phyloP scores from a whole-genome alignment of 208 protist species.

The Leishmania gerbilli region DNA sequence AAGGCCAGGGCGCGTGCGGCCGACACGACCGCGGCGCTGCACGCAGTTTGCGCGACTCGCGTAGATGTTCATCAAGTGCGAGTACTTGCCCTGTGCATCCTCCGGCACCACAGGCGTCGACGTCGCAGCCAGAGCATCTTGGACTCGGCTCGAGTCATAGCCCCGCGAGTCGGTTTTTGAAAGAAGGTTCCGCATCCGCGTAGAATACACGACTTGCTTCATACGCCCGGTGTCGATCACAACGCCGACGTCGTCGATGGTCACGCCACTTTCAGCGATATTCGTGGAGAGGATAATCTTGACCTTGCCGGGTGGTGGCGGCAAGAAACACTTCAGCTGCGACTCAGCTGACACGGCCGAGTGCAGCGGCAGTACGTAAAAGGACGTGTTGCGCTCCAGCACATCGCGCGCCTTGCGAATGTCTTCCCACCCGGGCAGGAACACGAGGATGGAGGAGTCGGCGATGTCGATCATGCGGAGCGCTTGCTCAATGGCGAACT shows the following conservation, averaged over 20 bases:
- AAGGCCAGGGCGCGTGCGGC: constrained; percentile 92
- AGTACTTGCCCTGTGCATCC: constrained; percentile 17
- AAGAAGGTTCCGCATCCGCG: constrained; percentile 34
- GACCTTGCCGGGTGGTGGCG: constrained; percentile 81
- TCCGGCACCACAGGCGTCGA: background rate
- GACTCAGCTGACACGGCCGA: constrained; percentile 95
- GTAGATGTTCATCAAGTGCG: constrained; percentile 80
- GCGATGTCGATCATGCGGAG: constrained; percentile 70
- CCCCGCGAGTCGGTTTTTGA: constrained; percentile 38
- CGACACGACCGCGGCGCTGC: constrained; percentile 94
- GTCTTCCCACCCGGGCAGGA: constrained; percentile 94
- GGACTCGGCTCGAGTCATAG: constrained; percentile 28
- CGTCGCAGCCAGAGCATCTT: background rate
- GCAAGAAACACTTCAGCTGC: constrained; percentile 98
- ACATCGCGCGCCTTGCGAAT: constrained; percentile 78
- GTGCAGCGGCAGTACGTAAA: constrained; percentile 85
- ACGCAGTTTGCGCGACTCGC: constrained; percentile 90
- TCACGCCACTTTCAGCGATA: constrained; percentile 99
- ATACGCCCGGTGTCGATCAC: constrained; percentile 97
- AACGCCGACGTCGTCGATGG: constrained; percentile 98
- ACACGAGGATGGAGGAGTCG: constrained; percentile 86
- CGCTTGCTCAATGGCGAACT: constrained; percentile 86
- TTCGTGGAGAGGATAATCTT: constrained; percentile 99
- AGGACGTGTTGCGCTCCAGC: constrained; percentile 68
- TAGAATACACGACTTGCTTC: constrained; percentile 96